Evolutionary conservation across 2,329 filamentous ascomycete species (phyloP), one percentile per base, ranked within the genome.

Genomic region (Exophiala spinifera): DNA sequence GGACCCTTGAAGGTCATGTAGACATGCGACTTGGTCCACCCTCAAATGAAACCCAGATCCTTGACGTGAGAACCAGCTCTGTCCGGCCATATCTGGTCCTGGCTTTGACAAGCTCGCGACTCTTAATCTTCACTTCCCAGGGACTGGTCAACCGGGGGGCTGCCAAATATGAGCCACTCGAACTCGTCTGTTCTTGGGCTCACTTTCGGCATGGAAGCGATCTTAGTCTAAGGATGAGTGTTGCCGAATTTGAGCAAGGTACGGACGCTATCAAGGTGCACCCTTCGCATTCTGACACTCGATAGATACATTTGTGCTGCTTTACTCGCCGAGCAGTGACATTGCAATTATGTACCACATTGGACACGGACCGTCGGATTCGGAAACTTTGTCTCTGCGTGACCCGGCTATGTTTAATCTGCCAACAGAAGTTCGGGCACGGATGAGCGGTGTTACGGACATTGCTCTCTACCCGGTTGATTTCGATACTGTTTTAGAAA

Each of bases 141-240:
- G 34, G 19, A 53, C 68, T 17, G 65, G 66, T 33, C 63, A 68
- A 36, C 46, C 56, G 36, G 54, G 45, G 43, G 52, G 17, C 63
- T 61, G 45, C 51, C 56, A 23, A 36, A 37, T 56, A 3, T 59
- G 61, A 21, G 57, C 67, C n/a, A 64, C 69, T 57, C 62, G 75
- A 11, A 62, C 64, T 13, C 65, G 75, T 40, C 61, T 76, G 21
- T 58, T 79, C 74, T 6, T 79, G 80, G 72, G 70, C 70, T 43
- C 82, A 85, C 68, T 84, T 78, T 62, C 73, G 78, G 40, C 74
- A 79, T 52, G 61, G 70, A 0, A 76, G 80, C 50, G 81, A 85
- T 62, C 72, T 73, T 8, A 80, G 76, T 25, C 65, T 84, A 28
- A 70, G 69, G 17, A 55, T 77, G 23, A 64, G 66, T 36, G 59